Evolutionary conservation across 176 grass and related monocot species (phyloP).

Genomic region (Dactylis glomerata): DNA sequence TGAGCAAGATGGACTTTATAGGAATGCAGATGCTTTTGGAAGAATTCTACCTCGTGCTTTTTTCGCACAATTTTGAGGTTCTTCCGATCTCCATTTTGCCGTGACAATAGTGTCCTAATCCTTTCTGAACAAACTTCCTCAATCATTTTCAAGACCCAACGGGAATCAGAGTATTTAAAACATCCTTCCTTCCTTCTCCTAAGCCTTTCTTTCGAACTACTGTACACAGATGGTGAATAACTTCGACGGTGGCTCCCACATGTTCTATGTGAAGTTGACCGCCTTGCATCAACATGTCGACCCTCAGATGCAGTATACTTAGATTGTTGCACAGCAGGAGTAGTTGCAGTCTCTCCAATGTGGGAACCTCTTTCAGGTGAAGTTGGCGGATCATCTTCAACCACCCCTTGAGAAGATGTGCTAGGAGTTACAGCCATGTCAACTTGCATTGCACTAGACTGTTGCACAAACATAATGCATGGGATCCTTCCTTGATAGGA

Average conservation of each 20-base stretch:
- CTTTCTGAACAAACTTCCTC: conserved; percentile 55
- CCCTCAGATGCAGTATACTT: neutral
- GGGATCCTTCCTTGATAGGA: conserved; percentile 4
- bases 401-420: neutral
- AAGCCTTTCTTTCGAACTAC: conserved; percentile 36
- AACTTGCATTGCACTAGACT: neutral
- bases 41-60: conserved; percentile 32
- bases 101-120: conserved; percentile 32
- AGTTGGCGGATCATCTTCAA: conserved; percentile 10
- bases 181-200: conserved; percentile 1
- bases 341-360: conserved; percentile 6
- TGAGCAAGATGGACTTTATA: conserved; percentile 16
- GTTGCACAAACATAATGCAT: neutral
- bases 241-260: neutral
- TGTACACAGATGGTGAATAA: neutral
- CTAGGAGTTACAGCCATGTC: conserved; percentile 6
- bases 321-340: conserved; percentile 1
- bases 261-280: conserved; percentile 10
- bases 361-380: conserved; percentile 21
- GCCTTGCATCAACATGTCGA: conserved; percentile 10
- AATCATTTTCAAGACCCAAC: conserved; percentile 18
- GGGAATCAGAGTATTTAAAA: conserved; percentile 16
- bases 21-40: conserved; percentile 10
- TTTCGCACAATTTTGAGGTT: conserved; percentile 37
- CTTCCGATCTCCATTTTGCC: conserved; percentile 48